Evolutionary conservation across 2,329 filamentous ascomycete species (phyloP), one percentile per base, ranked within the genome.

Genomic region (Ustulina deusta): DNA sequence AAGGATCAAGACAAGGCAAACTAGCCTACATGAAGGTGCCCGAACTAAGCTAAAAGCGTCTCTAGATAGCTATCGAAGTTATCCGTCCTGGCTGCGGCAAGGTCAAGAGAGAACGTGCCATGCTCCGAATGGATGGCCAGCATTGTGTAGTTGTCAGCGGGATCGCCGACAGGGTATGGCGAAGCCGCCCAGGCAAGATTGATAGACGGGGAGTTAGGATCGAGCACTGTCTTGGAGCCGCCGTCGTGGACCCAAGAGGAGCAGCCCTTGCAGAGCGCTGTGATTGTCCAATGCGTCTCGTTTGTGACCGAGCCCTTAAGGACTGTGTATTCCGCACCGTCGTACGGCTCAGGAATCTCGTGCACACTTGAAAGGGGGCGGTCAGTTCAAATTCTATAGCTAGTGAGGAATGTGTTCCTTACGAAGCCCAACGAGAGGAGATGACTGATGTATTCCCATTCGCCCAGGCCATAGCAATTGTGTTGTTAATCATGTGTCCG

Each of bases 401-500:
- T 1, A 32, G 27, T 20, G 9, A 17, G 22, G 11, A 25, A n/a
- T n/a, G n/a, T 46, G 11, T 38, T 15, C 61, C 74, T 74, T 58
- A 77, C 75, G 29, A 42, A 38, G 75, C 75, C 68, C 75, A 76
- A 9, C 75, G 72, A 49, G 71, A 72, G 32, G 82, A 82, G n/a
- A 83, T 75, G 3, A 83, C 79, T 11, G 80, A 81, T 36, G 74
- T 79, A 22, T 77, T 79, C 17, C 80, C 82, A 71, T 83, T 84
- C 22, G 78, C 73, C 83, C 83, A 85, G 3, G 77, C 80, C 40
- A 85, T 74, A 5, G 81, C 78, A 1, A 85, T 73, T 1, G 83
- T 83, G 68, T 83, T 83, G 72, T 83, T 83, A 0, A 81, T 81
- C 83, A 85, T 85, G 52, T 79, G 79, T 3, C 83, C 83, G 29